A percentile compares a stretch with the other conserved stretches of the same genome.
Evolutionary conservation across 129 eudicot species (phyloP).

Genomic region (sunflower (Helianthus annuus)): DNA sequence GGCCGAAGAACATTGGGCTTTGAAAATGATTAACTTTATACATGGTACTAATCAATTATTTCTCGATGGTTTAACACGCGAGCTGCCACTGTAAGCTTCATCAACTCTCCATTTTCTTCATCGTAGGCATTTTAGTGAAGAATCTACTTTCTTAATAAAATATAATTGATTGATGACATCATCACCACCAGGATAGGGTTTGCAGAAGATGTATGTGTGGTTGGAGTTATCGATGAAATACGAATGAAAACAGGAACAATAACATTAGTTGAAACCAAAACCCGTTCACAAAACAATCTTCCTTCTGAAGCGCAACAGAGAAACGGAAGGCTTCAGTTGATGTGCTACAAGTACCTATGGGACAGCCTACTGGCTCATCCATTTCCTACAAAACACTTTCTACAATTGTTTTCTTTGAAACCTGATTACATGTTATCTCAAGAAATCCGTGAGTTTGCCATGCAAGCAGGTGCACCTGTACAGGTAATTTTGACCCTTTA

Average conservation of each 20-base stretch:
- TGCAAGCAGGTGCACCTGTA: constrained; percentile 64
- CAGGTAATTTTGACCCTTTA: constrained; percentile 40
- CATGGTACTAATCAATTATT: constrained; percentile 66
- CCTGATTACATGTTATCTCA: constrained; percentile 56
- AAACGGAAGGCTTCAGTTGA: constrained; percentile 86
- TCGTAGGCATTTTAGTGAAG: background rate
- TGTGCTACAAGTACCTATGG: constrained; percentile 90
- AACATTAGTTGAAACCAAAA: constrained; percentile 79
- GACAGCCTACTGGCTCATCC: constrained; percentile 54
- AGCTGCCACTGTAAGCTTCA: constrained; percentile 73
- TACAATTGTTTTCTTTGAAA: constrained; percentile 61
- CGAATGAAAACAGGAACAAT: constrained; percentile 46
- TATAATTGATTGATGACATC: constrained; percentile 8
- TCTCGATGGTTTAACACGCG: constrained; percentile 83
- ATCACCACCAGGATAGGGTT: constrained; percentile 67
- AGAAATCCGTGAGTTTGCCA: constrained; percentile 51
- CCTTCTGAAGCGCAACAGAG: constrained; percentile 82
- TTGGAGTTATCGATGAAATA: constrained; percentile 80
- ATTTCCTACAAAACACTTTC: constrained; percentile 56
- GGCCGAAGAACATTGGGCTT: constrained; percentile 81
- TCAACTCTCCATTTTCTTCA: background rate
- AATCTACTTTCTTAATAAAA: background rate
- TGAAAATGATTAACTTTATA: constrained; percentile 73
- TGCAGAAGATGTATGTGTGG: constrained; percentile 81
- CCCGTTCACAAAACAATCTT: constrained; percentile 57